These are phyloP conservation scores for Aureobasidium mangrovei DNA, from an alignment of 2,329 filamentous ascomycete species.

Conservation along the genomic window DNA sequence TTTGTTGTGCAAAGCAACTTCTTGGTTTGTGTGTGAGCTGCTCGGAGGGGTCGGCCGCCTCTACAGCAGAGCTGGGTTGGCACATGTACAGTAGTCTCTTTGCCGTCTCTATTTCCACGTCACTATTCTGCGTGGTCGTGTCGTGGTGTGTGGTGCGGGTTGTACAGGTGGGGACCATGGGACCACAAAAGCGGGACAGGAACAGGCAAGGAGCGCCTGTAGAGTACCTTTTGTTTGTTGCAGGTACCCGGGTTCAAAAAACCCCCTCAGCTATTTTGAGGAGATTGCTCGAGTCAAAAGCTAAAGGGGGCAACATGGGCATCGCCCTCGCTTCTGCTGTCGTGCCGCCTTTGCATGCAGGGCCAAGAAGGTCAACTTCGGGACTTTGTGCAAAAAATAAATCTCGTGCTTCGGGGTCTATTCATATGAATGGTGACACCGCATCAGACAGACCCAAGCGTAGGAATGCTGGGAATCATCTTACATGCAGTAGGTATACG, in stretches of 20 bases:
- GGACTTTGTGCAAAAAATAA: not conserved
- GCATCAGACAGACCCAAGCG: not conserved
- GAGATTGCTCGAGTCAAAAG: not conserved
- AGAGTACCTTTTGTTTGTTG: not conserved
- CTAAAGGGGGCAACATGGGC: not conserved
- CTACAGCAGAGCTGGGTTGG: not conserved
- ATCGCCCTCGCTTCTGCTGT: not conserved
- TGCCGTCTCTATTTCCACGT: not conserved
- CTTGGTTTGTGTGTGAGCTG: too few relatives aligned
- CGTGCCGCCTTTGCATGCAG: not conserved
- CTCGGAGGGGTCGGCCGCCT: too few relatives aligned
- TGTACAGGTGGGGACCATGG: not conserved
- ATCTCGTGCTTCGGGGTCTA: not conserved
- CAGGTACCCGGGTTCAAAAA: conserved; percentile 8
- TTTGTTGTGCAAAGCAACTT: too few relatives aligned
- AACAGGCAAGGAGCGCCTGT: conserved; percentile 7
- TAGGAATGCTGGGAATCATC: not conserved
- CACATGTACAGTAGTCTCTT: not conserved
- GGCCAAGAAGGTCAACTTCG: conserved; percentile 1
- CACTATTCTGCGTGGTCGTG: not conserved
- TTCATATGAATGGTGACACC: not conserved
- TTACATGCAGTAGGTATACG: conserved; percentile 3
- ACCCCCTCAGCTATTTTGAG: conserved; percentile 7
- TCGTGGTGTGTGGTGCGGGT: not conserved
- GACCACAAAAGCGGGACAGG: conserved; percentile 4